phyloP scores from a whole-genome alignment of 371 early-diverging fungal genomes.

The Mortierella sp. region DNA sequence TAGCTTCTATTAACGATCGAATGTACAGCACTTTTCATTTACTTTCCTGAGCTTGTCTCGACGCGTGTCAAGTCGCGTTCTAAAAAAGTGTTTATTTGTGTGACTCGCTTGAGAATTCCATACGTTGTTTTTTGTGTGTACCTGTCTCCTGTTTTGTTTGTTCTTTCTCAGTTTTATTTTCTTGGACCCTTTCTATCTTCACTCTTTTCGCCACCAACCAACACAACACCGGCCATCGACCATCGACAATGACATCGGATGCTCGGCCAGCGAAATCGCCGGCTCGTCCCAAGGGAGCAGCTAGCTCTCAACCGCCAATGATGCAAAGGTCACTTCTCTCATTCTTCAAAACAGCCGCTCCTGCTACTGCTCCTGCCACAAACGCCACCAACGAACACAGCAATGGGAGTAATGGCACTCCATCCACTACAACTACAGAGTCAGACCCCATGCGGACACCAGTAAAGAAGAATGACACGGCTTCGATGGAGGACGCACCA shows the following conservation, averaged over 20 bases:
- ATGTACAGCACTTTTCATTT: background rate
- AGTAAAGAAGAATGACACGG: background rate
- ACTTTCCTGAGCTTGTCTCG: background rate
- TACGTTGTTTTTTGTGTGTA: background rate
- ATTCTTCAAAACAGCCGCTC: conserved; percentile 56
- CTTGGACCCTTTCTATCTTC: background rate
- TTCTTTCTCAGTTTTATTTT: background rate
- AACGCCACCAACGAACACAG: conserved; percentile 17
- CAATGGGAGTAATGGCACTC: background rate
- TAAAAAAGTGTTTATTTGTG: background rate
- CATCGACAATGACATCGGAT: conserved; percentile 31
- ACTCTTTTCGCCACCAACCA: background rate
- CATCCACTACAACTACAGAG: background rate
- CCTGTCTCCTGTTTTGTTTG: conserved; percentile 1
- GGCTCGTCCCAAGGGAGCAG: conserved; percentile 69
- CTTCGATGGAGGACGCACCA: background rate
- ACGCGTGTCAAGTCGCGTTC: background rate
- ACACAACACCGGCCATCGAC: background rate
- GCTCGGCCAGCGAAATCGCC: conserved; percentile 38
- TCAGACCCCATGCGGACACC: conserved; percentile 19
- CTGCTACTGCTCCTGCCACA: conserved; percentile 5
- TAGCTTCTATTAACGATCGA: background rate
- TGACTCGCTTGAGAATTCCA: background rate
- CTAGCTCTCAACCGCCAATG: conserved; percentile 25
- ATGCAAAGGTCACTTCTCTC: conserved; percentile 60